Percentiles rank a stretch among this genome's conserved stretches.
Evolutionary conservation across 805 yeast genomes (phyloP).

Genomic region (Teunomyces aglyptinius): DNA sequence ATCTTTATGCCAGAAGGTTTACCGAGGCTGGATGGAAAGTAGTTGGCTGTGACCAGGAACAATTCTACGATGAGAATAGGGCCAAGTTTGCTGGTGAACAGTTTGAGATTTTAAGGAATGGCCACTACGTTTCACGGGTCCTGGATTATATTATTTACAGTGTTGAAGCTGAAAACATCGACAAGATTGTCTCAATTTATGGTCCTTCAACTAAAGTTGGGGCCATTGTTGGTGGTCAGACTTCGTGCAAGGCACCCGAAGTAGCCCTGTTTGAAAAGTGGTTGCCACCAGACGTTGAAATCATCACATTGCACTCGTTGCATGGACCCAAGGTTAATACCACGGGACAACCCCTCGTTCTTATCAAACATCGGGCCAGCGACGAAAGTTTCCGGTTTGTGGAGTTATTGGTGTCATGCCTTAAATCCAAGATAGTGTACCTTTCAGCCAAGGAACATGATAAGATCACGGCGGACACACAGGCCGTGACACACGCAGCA

Average conservation of each 20-base stretch:
- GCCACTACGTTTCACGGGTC: slow-evolving; percentile 76
- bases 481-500: slow-evolving; percentile 98
- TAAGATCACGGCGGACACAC: slow-evolving; percentile 95
- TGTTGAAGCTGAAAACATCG: slow-evolving; percentile 88
- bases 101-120: slow-evolving; percentile 67
- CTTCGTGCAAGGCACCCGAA: slow-evolving; percentile 92
- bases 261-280: slow-evolving; percentile 76
- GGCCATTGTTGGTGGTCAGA: slow-evolving; percentile 96
- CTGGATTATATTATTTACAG: slow-evolving; percentile 85
- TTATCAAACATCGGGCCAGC: slow-evolving; percentile 70
- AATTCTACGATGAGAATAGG: slow-evolving; percentile 46
- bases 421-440: slow-evolving; percentile 73
- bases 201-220: slow-evolving; percentile 89
- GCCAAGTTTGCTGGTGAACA: slow-evolving; percentile 38
- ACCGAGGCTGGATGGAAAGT: slow-evolving; percentile 85
- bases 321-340: slow-evolving; percentile 94
- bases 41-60: slow-evolving; percentile 84
- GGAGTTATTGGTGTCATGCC: slow-evolving; percentile 61
- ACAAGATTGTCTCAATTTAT: slow-evolving; percentile 65
- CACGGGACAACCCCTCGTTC: slow-evolving; percentile 88
- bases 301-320: slow-evolving; percentile 83
- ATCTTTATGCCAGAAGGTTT: slow-evolving; percentile 75
- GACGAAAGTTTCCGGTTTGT: slow-evolving; percentile 60
- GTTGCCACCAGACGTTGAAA: slow-evolving; percentile 77
- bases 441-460: slow-evolving; percentile 89